phyloP scores from a whole-genome alignment of 768 basidiomycete species.

The Serendipita sp. region DNA sequence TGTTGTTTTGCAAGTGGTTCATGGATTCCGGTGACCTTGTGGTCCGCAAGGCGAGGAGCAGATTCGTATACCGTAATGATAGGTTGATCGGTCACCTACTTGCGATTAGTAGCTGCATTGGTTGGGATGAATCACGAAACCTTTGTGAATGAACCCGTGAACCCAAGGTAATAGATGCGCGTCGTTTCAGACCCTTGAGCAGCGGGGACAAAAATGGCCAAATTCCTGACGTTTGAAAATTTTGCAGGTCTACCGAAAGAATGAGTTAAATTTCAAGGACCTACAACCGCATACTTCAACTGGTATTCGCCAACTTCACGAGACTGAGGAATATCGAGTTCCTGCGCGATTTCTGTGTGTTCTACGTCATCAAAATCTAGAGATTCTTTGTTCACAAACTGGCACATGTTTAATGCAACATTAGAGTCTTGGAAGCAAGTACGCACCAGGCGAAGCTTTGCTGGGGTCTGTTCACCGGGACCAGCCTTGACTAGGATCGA shows the following conservation, averaged over 20 bases:
- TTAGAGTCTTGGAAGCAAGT: not conserved
- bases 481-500: constrained; percentile 74
- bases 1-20: constrained; percentile 38
- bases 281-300: constrained; percentile 39
- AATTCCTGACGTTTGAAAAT: constrained; percentile 63
- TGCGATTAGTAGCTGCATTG: not conserved
- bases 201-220: constrained; percentile 72
- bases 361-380: constrained; percentile 68
- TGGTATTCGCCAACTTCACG: constrained; percentile 75
- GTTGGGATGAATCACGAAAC: constrained; percentile 23
- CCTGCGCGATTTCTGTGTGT: constrained; percentile 50
- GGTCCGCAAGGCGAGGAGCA: constrained; percentile 76
- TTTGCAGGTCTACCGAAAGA: constrained; percentile 52
- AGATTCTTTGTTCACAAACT: constrained; percentile 67
- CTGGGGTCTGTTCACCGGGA: constrained; percentile 61
- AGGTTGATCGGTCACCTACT: constrained; percentile 32
- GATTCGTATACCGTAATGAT: constrained; percentile 79
- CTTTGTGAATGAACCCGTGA: constrained; percentile 69
- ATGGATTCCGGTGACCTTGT: constrained; percentile 73
- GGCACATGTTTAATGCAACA: not conserved
- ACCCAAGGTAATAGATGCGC: constrained; percentile 70
- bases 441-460: constrained; percentile 53
- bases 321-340: constrained; percentile 51
- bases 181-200: constrained; percentile 66
- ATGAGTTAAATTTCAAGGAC: not conserved